Evolutionary conservation across 495 filamentous ascomycete species (phyloP).

Genomic region (Friedmanniomyces endolithicus): DNA sequence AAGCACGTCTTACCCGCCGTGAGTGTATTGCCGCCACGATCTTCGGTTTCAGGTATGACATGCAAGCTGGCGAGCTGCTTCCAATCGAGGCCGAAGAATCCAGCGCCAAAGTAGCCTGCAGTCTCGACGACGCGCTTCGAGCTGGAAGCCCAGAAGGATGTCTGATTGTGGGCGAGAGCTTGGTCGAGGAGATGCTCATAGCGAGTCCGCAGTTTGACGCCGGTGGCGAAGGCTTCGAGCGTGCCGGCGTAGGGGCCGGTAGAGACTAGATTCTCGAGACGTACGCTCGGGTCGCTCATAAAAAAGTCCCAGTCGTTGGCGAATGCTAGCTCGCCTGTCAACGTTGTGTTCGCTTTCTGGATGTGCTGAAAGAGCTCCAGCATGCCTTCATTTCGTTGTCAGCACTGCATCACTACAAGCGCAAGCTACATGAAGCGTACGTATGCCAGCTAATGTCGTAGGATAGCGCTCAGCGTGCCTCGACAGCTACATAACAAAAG

Average conservation of each 20-base stretch:
- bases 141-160: conserved; percentile 44
- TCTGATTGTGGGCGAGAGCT: conserved; percentile 11
- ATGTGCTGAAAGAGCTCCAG: conserved; percentile 37
- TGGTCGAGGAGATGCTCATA: conserved; percentile 37
- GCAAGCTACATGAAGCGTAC: conserved; percentile 27
- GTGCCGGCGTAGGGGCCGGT: conserved; percentile 48
- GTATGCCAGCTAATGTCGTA: conserved; percentile 37
- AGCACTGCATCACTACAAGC: no score
- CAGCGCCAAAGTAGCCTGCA: conserved; percentile 43
- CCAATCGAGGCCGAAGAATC: conserved; percentile 46
- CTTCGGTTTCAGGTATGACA: conserved; percentile 41
- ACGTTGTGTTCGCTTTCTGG: conserved; percentile 29
- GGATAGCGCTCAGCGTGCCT: conserved; percentile 49
- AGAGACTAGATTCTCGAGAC: conserved; percentile 44
- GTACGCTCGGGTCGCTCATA: conserved; percentile 27
- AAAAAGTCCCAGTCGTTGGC: conserved; percentile 47
- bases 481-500: conserved; percentile 36
- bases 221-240: conserved; percentile 43
- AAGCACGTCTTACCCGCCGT: conserved; percentile 48
- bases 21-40: conserved; percentile 42
- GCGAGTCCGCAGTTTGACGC: conserved; percentile 43
- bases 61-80: conserved; percentile 33
- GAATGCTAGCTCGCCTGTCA: conserved; percentile 42
- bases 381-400: conserved; percentile 33
- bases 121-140: conserved; percentile 46